Evolutionary conservation across 176 grass and related monocot genomes (phyloP), one percentile per base, ranked within the genome.

Genomic region (Rhipidocladum racemiflorum): DNA sequence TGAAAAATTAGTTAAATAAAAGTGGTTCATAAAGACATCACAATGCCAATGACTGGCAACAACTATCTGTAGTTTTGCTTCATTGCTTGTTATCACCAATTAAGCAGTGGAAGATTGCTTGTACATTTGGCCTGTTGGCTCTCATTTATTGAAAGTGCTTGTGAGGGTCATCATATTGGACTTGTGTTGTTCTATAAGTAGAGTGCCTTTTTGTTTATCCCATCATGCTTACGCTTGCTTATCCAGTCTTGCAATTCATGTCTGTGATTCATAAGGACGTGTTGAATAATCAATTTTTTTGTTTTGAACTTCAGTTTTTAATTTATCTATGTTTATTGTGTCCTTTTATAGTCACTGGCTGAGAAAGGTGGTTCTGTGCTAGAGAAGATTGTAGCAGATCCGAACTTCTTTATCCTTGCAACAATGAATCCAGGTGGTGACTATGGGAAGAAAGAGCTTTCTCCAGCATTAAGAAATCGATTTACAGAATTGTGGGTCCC

Each of bases 391-490:
- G 84, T 85, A 61, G 92, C 95, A 67, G 88, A 94, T 86, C 77
- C 83, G 75, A 94, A 92, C 46, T 97, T 97, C 61, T 91, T 94
- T 77, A 80, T 97, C 61, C 92, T 97, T 72, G 92, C 92, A 61
- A 97, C 95, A 30, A 97, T 97, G 95, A 97, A 97, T 71, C 95
- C 95, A 61, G 92, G 95, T 76, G 95, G 95, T 67, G 95, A 97
- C 84, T 94, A 94, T 81, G 95, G 95, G 38, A 97, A 97, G 79
- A 97, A 94, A 85, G 95, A 97, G 51, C 81, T 97, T 53, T 97
- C 95, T 44, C 95, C 95, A 76, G 92, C 95, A 62, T 72, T 97
- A 59, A 63, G 95, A 82, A 97, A 97, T 80, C 86, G 95, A 48
- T 97, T 97, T 81, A 97, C 95, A 23, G 95, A 97, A 74, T 85